Evolutionary conservation across 768 basidiomycete genomes (phyloP).

Genomic region (Amanita inopinata): DNA sequence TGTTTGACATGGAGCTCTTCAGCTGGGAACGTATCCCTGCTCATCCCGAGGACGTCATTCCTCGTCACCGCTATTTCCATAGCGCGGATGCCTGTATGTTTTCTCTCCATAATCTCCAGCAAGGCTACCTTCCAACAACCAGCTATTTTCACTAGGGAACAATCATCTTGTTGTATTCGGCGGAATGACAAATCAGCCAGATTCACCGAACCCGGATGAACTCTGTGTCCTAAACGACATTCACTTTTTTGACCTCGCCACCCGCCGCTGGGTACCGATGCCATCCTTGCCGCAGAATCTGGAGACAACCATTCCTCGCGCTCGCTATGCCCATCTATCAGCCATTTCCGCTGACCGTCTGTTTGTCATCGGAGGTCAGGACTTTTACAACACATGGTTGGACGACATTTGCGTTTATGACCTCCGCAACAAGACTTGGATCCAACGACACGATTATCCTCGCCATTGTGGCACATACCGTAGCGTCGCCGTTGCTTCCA

Average conservation of each 20-base stretch:
- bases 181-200: slow-evolving; percentile 81
- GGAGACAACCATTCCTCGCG: slow-evolving; percentile 56
- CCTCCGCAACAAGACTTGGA: slow-evolving; percentile 63
- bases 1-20: slow-evolving; percentile 77
- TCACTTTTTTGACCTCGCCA: slow-evolving; percentile 73
- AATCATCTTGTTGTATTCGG: slow-evolving; percentile 90
- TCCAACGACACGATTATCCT: slow-evolving; percentile 70
- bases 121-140: not conserved
- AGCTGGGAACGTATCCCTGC: slow-evolving; percentile 66
- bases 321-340: slow-evolving; percentile 92
- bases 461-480: slow-evolving; percentile 97
- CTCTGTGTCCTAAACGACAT: slow-evolving; percentile 91
- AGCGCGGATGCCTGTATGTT: slow-evolving; percentile 74
- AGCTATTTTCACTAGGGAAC: slow-evolving; percentile 50
- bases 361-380: slow-evolving; percentile 92
- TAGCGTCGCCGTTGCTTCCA: slow-evolving; percentile 78
- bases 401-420: slow-evolving; percentile 92
- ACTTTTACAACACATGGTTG: slow-evolving; percentile 86
- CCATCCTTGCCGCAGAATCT: slow-evolving; percentile 25
- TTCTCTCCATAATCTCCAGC: not conserved
- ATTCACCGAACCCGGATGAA: slow-evolving; percentile 64
- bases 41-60: slow-evolving; percentile 57
- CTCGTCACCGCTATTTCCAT: slow-evolving; percentile 90
- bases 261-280: slow-evolving; percentile 56
- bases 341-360: slow-evolving; percentile 77